Conservation (phyloP, 2,329 filamentous ascomycete genomes). For the Fusarium sp. region DNA sequence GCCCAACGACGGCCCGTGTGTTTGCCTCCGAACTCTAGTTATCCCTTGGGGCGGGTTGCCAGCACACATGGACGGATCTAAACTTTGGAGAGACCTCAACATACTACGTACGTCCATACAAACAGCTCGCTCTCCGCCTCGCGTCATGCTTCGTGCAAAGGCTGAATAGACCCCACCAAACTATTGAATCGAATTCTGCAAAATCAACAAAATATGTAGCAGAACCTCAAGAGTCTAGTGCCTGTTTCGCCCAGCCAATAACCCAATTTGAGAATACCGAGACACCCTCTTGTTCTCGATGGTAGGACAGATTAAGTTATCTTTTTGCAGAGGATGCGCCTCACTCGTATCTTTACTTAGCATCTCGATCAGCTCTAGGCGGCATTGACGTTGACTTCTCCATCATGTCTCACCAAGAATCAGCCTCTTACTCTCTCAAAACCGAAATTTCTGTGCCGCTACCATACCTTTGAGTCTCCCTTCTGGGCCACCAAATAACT, state of each 20-base stretch:
- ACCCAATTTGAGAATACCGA: slow-evolving; percentile 20
- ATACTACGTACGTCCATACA: background rate
- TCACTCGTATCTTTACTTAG: slow-evolving; percentile 25
- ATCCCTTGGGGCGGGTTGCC: slow-evolving; percentile 15
- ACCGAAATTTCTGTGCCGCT: slow-evolving; percentile 24
- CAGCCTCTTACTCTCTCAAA: slow-evolving; percentile 34
- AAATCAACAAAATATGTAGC: background rate
- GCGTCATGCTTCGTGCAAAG: slow-evolving; percentile 12
- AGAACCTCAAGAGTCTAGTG: slow-evolving; percentile 24
- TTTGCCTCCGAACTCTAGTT: slow-evolving; percentile 10
- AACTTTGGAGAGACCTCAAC: slow-evolving; percentile 8
- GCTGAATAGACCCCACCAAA: slow-evolving; percentile 17
- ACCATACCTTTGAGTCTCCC: slow-evolving; percentile 30
- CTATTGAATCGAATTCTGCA: slow-evolving; percentile 20
- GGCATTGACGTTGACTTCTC: slow-evolving; percentile 13
- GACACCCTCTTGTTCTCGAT: slow-evolving; percentile 26
- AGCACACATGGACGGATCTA: slow-evolving; percentile 17
- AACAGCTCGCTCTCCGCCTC: background rate
- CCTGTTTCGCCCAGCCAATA: slow-evolving; percentile 17
- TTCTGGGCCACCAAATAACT: slow-evolving; percentile 12
- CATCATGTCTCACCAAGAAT: slow-evolving; percentile 25
- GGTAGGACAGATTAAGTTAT: slow-evolving; percentile 5
- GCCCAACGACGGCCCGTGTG: slow-evolving; percentile 37
- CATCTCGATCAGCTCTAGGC: background rate
- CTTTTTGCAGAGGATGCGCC: background rate